Evolutionary conservation across 2,329 filamentous ascomycete species (phyloP), one percentile per base, ranked within the genome.

Genomic region (Xylaria multiplex): DNA sequence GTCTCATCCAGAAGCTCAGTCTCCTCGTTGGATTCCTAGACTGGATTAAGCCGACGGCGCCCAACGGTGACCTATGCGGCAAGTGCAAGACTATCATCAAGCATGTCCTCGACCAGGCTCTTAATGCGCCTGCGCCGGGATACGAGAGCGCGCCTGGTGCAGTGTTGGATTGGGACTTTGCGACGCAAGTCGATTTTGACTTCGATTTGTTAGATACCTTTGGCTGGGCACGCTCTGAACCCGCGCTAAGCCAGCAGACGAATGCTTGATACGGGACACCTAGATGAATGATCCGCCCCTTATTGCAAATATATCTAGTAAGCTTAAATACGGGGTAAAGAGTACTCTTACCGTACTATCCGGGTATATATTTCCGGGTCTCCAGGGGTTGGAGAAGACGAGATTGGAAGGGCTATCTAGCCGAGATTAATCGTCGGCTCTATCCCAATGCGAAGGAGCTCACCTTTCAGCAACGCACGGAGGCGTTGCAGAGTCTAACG

Each of bases 1-100:
- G 78, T 46, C 83, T 86, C 8, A 81, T 85, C 40, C 83, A 85
- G 68, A 83, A 86, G 60, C 77, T 86, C 1, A 84, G 81, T 64
- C 79, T 86, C 1, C 75, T 86, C 0, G 79, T 85, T 2, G 83
- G 82, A 0, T 86, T 85, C 61, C 77, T 86, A 11, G 82, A 84
- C 58, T 86, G 84, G 84, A 77, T 86, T 1, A 77, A 78, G 3
- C 82, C 82, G 0, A 78, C 79, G 1, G 81, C 81, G 0, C 82
- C 83, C 1, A 86, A 86, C 37, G 81, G 80, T 6, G 78, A 81
- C n/a, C 74, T 86, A 6, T 85, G 83, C 69, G 75, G 72, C 19
- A 77, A 81, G 22, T 83, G 81, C 72, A 82, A 82, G 63, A 76
- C 76, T 2, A 78, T 85, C n/a, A 84, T 86, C 50, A 80, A 83